Conservation (phyloP, 495 filamentous ascomycete genomes). For the Talaromyces thailandensis region DNA sequence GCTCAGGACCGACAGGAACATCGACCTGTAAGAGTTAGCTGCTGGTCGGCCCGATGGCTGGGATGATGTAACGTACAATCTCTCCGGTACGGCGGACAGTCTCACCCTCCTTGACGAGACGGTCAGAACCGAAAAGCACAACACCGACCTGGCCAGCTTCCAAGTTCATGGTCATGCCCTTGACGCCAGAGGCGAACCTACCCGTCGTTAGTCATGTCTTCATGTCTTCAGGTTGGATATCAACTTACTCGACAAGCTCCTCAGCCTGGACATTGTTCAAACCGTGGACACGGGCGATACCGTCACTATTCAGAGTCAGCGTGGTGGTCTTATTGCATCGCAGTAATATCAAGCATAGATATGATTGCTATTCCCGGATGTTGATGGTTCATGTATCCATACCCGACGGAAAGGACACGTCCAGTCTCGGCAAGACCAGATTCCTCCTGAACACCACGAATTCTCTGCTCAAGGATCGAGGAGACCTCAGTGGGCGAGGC, state of each 20-base stretch:
- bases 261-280: slow-evolving; percentile 99
- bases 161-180: slow-evolving; percentile 99
- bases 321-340: neutral
- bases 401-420: slow-evolving; percentile 98
- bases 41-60: slow-evolving; percentile 11
- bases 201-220: slow-evolving; percentile 25
- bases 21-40: slow-evolving; percentile 58
- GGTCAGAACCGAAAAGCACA: slow-evolving; percentile 99
- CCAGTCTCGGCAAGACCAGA: slow-evolving; percentile 94
- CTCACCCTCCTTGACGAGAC: slow-evolving; percentile 99
- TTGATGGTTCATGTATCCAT: slow-evolving; percentile 38
- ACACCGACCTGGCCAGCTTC: slow-evolving; percentile 99
- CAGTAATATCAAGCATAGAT: neutral
- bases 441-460: slow-evolving; percentile 96
- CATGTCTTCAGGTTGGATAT: neutral
- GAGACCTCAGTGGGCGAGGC: slow-evolving; percentile 96
- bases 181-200: slow-evolving; percentile 98
- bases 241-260: slow-evolving; percentile 98
- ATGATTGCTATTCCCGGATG: neutral
- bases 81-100: slow-evolving; percentile 98
- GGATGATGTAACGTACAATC: slow-evolving; percentile 61
- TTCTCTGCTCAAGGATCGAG: slow-evolving; percentile 97
- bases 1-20: slow-evolving; percentile 84
- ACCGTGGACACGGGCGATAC: slow-evolving; percentile 99
- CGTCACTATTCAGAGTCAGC: slow-evolving; percentile 62